Evolutionary conservation across 805 yeast species (phyloP).

Genomic region (Ogataea paraovalis): DNA sequence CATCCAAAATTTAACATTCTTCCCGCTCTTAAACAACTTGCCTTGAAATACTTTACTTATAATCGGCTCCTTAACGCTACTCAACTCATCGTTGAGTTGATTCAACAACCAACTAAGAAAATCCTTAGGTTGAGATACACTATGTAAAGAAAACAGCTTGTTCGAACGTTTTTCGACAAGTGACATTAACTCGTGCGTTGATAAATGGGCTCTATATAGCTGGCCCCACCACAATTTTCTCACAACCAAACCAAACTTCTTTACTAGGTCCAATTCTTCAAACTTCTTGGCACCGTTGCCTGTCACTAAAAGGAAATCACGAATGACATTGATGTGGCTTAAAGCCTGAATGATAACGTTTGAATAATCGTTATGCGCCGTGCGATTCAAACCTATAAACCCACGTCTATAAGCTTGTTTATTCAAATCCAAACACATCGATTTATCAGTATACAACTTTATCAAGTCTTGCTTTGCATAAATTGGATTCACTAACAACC

Average conservation of each 20-base stretch:
- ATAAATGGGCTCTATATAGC: constrained; percentile 56
- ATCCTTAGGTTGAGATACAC: constrained; percentile 48
- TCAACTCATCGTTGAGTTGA: constrained; percentile 32
- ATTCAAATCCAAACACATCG: constrained; percentile 37
- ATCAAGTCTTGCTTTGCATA: constrained; percentile 36
- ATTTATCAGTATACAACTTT: constrained; percentile 23
- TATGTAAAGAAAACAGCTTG: constrained; percentile 36
- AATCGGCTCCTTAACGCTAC: constrained; percentile 20
- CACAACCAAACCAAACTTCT: constrained; percentile 41
- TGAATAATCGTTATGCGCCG: constrained; percentile 47
- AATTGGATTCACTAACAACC: constrained; percentile 47
- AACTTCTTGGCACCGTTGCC: constrained; percentile 7
- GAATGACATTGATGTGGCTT: constrained; percentile 47
- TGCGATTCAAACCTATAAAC: constrained; percentile 58
- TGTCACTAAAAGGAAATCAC: constrained; percentile 41
- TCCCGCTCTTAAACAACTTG: constrained; percentile 20
- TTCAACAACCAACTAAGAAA: constrained; percentile 62
- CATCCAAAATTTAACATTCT: constrained; percentile 43
- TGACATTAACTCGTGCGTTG: constrained; percentile 64
- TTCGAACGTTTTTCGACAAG: constrained; percentile 41
- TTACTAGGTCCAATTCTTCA: constrained; percentile 35
- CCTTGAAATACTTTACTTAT: constrained; percentile 51
- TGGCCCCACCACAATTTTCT: constrained; percentile 63
- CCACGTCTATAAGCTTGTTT: constrained; percentile 54
- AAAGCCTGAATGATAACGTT: constrained; percentile 55